phyloP scores from a whole-genome alignment of 2,329 filamentous ascomycete species.

The Scytalidium sp. region DNA sequence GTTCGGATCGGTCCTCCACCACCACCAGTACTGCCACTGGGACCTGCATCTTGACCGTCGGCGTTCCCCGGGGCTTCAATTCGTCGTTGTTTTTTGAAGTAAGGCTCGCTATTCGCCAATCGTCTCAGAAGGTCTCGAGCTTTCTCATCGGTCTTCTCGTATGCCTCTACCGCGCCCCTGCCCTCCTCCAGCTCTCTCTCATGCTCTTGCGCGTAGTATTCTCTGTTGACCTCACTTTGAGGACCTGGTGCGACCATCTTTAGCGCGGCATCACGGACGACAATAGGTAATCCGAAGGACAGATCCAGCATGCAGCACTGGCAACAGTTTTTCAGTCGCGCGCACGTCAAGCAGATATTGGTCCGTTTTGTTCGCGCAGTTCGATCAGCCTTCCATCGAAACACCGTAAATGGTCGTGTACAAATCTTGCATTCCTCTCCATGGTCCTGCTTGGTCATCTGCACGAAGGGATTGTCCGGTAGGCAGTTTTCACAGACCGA shows the following conservation, averaged over 20 bases:
- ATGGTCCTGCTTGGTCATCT: constrained; percentile 98
- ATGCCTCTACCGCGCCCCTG: constrained; percentile 78
- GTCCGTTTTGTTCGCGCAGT: constrained; percentile 90
- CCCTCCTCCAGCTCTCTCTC: constrained; percentile 95
- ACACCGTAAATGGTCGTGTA: constrained; percentile 92
- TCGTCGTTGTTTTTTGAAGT: constrained; percentile 83
- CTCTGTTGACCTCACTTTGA: constrained; percentile 86
- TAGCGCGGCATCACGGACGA: constrained; percentile 89
- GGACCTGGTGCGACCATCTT: constrained; percentile 98
- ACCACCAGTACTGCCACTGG: constrained; percentile 41
- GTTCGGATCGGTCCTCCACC: constrained; percentile 78
- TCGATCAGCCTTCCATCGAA: constrained; percentile 90
- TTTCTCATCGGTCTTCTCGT: constrained; percentile 97
- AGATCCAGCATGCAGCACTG: constrained; percentile 99
- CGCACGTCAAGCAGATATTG: constrained; percentile 94
- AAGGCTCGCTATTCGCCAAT: constrained; percentile 89
- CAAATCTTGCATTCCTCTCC: constrained; percentile 73
- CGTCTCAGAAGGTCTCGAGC: constrained; percentile 82
- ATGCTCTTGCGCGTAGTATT: constrained; percentile 97
- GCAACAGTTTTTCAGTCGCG: constrained; percentile 96
- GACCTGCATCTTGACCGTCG: constrained; percentile 36
- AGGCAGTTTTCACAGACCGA: constrained; percentile 90
- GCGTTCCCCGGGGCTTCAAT: constrained; percentile 44
- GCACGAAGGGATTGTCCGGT: constrained; percentile 94
- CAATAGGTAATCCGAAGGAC: constrained; percentile 91